Conservation (phyloP, 345 rosid genomes). For the Viola odorata region DNA sequence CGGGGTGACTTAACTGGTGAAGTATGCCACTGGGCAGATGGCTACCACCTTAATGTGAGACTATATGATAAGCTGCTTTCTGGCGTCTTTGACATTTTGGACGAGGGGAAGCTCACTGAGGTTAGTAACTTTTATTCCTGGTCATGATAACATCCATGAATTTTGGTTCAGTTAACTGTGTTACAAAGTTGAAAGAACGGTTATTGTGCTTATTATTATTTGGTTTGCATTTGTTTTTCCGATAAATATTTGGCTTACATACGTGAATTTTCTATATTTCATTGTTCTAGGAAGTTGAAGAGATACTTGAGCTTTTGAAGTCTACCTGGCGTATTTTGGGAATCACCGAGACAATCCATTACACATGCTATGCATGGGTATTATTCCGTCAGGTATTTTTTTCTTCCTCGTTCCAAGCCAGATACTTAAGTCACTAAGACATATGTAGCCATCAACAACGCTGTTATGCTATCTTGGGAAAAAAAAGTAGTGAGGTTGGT, state of each 20-base stretch:
- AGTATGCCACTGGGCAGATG: constrained; percentile 99
- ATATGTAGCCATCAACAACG: constrained; percentile 10
- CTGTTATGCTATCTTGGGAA: neutral
- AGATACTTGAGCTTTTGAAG: constrained; percentile 93
- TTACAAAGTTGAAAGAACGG: neutral
- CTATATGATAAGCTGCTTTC: constrained; percentile 86
- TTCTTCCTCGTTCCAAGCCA: neutral
- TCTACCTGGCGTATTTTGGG: constrained; percentile 97
- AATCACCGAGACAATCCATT: constrained; percentile 89
- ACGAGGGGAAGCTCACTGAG: constrained; percentile 95
- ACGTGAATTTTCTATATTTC: neutral
- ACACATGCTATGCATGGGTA: constrained; percentile 86
- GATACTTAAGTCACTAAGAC: constrained; percentile 1
- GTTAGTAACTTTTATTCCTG: constrained; percentile 34
- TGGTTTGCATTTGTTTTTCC: neutral
- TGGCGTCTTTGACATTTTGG: constrained; percentile 85
- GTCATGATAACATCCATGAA: neutral
- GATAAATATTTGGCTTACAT: no score
- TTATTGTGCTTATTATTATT: neutral
- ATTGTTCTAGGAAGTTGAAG: constrained; percentile 78
- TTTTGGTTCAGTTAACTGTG: neutral
- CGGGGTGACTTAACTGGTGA: constrained; percentile 98
- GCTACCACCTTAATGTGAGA: constrained; percentile 85
- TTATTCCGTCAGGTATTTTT: constrained; percentile 86
- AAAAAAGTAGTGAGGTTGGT: no score